Evolutionary conservation across 352 stramenopile genomes (phyloP), one percentile per base, ranked within the genome.

Genomic region (Phytopythium chamaehyphon): DNA sequence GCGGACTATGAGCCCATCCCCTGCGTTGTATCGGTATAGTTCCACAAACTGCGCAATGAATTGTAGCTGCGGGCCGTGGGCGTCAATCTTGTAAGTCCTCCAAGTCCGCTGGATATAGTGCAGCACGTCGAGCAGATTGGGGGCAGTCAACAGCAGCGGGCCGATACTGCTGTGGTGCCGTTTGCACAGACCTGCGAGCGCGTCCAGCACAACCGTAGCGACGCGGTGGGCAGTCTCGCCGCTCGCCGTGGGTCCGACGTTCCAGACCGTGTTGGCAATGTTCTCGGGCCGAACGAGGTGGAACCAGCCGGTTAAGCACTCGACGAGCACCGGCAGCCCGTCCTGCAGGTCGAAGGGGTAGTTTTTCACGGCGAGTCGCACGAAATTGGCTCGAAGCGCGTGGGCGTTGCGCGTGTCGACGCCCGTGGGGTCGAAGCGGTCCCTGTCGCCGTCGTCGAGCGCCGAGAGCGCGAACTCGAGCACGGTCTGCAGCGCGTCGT

Each of bases 51-150:
- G 53, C 45, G 76, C 57, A 3, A 93, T 47, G 64, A 86, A 90
- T 39, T 88, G 73, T 6, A 68, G 69, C 6, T 71, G 61, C 11
- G 65, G 63, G 18, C 54, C 52, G 26, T 69, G 66, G 2, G 68
- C 44, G 15, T 56, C 68, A 16, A 66, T 71, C 15, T 68, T 69
- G 3, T 63, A 70, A 6, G 39, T 15, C 55, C 76, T 83, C 56
- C 82, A 91, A 6, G 73, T 74, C 15, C 73, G 64, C 47, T 73
- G 76, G 55, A 90, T 76, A 55, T 73, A 93, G 26, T 86, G 70
- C 19, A 90, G 26, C 36, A 90, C 56, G 4, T 61, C 59, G 14
- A 77, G 44, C 24, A 51, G 28, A 19, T 51, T 11, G 6, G 69
- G 69, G 33, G 69, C 51, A 3, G 62, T 62, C 16, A 89, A 52